phyloP scores from a whole-genome alignment of 345 rosid species.

The Rhodamnia argentea region DNA sequence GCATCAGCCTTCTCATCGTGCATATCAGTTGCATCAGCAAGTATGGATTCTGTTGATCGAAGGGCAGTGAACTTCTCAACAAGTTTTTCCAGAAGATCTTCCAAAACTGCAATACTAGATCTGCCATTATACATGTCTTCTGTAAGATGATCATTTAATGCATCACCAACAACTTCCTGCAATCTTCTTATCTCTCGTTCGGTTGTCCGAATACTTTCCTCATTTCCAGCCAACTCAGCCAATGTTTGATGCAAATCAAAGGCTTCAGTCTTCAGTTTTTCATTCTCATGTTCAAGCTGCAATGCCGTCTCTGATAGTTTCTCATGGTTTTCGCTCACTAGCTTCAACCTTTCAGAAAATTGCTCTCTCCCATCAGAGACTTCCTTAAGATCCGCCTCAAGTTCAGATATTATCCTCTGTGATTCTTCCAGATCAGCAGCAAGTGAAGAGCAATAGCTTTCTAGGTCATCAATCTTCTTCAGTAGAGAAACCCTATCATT shows the following conservation, averaged over 20 bases:
- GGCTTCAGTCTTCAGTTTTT: slow-evolving; percentile 38
- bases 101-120: slow-evolving; percentile 43
- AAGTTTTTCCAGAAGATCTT: slow-evolving; percentile 55
- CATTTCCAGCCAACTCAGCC: slow-evolving; percentile 36
- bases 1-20: background rate
- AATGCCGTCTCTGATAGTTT: slow-evolving; percentile 23
- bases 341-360: slow-evolving; percentile 55
- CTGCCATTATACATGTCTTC: slow-evolving; percentile 30
- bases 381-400: slow-evolving; percentile 42
- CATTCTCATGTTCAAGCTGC: slow-evolving; percentile 51
- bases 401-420: slow-evolving; percentile 31
- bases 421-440: slow-evolving; percentile 64
- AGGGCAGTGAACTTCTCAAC: slow-evolving; percentile 38
- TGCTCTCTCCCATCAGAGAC: slow-evolving; percentile 35
- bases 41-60: slow-evolving; percentile 13
- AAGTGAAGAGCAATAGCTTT: slow-evolving; percentile 44
- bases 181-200: slow-evolving; percentile 44
- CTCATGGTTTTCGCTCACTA: slow-evolving; percentile 31
- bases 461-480: slow-evolving; percentile 53
- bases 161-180: slow-evolving; percentile 47
- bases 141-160: slow-evolving; percentile 38
- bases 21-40: slow-evolving; percentile 8
- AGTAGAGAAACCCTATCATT: slow-evolving; percentile 50
- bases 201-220: slow-evolving; percentile 28
- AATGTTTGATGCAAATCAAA: slow-evolving; percentile 41